Base-by-base conservation (phyloP, 352 stramenopile genomes). In the Halophytophthora batemanensis region DNA sequence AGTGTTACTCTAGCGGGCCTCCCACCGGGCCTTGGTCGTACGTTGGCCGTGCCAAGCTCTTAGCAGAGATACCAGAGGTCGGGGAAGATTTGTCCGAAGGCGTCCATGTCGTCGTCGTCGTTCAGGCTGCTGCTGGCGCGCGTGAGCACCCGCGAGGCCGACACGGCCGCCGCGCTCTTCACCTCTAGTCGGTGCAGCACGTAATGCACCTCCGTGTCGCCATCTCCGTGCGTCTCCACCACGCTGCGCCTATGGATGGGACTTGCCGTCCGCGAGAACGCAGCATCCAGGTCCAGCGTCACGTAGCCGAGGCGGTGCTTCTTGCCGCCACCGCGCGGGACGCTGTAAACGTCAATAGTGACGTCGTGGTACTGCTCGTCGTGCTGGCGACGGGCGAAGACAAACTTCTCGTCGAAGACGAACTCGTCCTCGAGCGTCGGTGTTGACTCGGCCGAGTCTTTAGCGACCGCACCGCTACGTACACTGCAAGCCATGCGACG, bases 51-150 rank as follows among this genome's bases (percentile, higher is more conserved):
- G 40, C 45, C 22, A 59, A 25, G n/a, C 28, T 22, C 43, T 54
- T 53, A 76, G 46, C 68, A 70, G 50, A 79, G 58, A 66, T 80
- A 80, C 69, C 69, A 80, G 23, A 80, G 63, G 60, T 66, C 50
- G 2, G 69, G 64, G 43, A 80, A 77, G 34, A 72, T 70, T 53
- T 69, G 62, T 28, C 69, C 69, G 14, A 58, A 77, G 19, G 54
- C 64, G 46, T 71, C 66, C 52, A 80, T 75, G 51, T 76, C 69
- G 49, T 66, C 66, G 52, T 72, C 66, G 53, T 80, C 69, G 41
- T 80, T 71, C 17, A 80, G 54, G 38, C 63, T 72, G 15, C 53
- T 53, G 44, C 44, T 55, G 3, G 69, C 72, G 7, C 57, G 48
- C 22, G 60, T 64, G 37, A 80, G 54, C 18, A 61, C 39, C 14